Base-by-base conservation (phyloP, 2,329 filamentous ascomycete genomes). In the Emmonsia crescens region DNA sequence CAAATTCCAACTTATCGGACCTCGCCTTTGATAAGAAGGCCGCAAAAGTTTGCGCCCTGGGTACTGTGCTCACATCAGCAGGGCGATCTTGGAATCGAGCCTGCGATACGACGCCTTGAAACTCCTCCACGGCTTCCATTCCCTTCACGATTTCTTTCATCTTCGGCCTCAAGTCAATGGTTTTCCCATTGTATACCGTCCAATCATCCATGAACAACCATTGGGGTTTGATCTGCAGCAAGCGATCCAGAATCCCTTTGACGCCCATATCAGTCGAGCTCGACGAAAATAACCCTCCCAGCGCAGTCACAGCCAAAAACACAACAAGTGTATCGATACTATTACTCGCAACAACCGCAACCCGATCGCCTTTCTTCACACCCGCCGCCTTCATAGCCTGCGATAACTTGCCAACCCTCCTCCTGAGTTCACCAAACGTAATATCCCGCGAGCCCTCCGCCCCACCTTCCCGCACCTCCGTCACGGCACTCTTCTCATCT, bases 161-260 rank as follows among this genome's bases (percentile, higher is more conserved):
- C 76, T 94, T 94, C 0, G 78, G 74, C 4, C 87, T 79, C 46
- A 95, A 77, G 68, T 94, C 89, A 29, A 88, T 78, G 0, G 78
- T 83, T 73, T 89, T 89, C 54, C 89, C 89, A 66, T 93, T 93
- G 67, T 95, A 95, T 2, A 93, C 75, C 0, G 89, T 83, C 44
- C 81, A 85, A 68, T 94, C 90, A 67, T 96, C 91, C 69, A 93
- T 85, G 70, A 95, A 94, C n/a, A 96, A 79, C 70, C 84, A 89
- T 73, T 84, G 86, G 3, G 91, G 90, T 66, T 86, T 80, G 63
- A 94, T 85, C 77, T 94, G 89, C 57, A 85, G 75, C 31, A 89
- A 79, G 40, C 90, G 79, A 73, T 94, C 89, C 67, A 95, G 68
- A 21, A 95, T 82, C 0, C 89, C 90, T 64, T 86, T 85, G 16